Percentiles rank a stretch among this genome's conserved stretches.
phyloP scores from a whole-genome alignment of 164 flowering plant genomes.

The Aristolochia californica region DNA sequence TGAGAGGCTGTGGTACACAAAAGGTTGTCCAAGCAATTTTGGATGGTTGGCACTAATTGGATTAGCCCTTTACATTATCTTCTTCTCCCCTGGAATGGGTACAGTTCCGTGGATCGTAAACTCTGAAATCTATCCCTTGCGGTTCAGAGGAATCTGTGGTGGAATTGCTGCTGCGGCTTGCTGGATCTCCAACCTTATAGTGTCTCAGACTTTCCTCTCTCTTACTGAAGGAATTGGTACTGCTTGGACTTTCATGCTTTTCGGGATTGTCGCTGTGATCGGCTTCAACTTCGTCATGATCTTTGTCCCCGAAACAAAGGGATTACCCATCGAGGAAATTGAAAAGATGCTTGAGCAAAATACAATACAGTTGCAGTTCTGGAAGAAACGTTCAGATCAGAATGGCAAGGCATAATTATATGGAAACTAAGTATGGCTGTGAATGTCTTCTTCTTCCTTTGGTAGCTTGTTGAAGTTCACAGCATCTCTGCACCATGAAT shows the following conservation, averaged over 20 bases:
- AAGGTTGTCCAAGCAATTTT: constrained; percentile 54
- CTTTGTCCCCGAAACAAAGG: constrained; percentile 57
- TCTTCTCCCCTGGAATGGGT: constrained; percentile 73
- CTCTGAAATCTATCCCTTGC: constrained; percentile 63
- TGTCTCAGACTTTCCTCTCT: constrained; percentile 49
- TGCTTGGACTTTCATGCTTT: constrained; percentile 57
- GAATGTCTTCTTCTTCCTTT: too few species aligned
- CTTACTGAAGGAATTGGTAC: constrained; percentile 55
- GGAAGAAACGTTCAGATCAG: constrained; percentile 2
- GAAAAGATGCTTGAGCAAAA: constrained; percentile 43
- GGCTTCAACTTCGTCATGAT: constrained; percentile 28
- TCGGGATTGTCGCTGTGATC: constrained; percentile 34
- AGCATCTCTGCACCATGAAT: too few species aligned
- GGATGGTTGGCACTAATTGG: constrained; percentile 53
- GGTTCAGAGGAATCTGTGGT: constrained; percentile 53
- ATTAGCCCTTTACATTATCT: constrained; percentile 49
- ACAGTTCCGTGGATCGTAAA: constrained; percentile 67
- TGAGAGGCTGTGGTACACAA: constrained; percentile 39
- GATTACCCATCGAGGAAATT: constrained; percentile 44
- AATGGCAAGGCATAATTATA: too few species aligned
- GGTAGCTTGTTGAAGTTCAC: too few species aligned
- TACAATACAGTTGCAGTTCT: constrained; percentile 13
- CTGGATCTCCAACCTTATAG: constrained; percentile 67
- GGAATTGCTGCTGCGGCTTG: constrained; percentile 59
- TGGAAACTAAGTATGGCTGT: too few species aligned